phyloP scores from a whole-genome alignment of 306 rosid genomes.

The Castanospermum australe region DNA sequence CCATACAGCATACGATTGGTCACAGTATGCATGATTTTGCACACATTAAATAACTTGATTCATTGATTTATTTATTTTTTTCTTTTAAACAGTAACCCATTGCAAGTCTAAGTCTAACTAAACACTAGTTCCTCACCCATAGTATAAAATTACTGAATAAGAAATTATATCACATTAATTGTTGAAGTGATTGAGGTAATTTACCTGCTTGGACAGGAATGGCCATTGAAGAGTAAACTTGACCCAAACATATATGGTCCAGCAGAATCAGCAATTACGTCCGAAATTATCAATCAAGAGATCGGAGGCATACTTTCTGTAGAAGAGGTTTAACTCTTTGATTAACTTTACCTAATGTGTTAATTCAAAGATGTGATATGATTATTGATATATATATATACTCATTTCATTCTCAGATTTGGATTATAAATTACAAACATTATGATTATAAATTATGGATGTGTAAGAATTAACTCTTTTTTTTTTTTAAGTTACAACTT shows the following conservation, averaged over 20 bases:
- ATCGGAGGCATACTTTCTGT: conserved; percentile 52
- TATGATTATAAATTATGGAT: neutral
- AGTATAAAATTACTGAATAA: neutral
- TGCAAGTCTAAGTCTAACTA: neutral
- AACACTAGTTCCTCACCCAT: neutral
- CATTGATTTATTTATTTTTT: neutral
- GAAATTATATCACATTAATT: neutral
- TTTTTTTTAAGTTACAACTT: neutral
- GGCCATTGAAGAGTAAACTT: conserved; percentile 81
- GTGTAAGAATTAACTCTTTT: neutral
- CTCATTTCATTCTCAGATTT: neutral
- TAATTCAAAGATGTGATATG: neutral
- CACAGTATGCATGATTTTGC: conserved; percentile 35
- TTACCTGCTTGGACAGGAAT: conserved; percentile 52
- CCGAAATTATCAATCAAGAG: conserved; percentile 54
- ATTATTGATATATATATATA: too few species aligned
- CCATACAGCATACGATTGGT: conserved; percentile 60
- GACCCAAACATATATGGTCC: conserved; percentile 72
- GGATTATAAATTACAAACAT: neutral
- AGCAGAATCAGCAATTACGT: conserved; percentile 63
- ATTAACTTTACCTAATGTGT: too few species aligned
- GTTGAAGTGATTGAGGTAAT: neutral
- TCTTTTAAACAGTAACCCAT: neutral
- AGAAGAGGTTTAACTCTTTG: conserved; percentile 43
- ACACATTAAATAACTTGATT: neutral